phyloP scores from a whole-genome alignment of 371 early-diverging fungal species.

The Syncephalis fuscata region DNA sequence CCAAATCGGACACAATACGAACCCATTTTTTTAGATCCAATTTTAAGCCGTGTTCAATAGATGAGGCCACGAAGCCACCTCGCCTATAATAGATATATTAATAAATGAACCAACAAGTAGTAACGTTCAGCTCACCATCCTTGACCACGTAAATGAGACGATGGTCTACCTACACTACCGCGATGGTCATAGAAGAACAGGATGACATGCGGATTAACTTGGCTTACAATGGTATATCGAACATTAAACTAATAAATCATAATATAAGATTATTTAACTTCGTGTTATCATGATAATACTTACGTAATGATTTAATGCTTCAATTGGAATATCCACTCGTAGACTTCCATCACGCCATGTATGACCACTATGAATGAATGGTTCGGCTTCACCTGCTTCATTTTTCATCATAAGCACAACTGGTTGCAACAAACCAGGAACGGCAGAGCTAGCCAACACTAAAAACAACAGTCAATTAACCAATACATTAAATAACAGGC shows the following conservation, averaged over 20 bases:
- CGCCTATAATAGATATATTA: slow-evolving; percentile 25
- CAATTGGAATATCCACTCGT: slow-evolving; percentile 21
- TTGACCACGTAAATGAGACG: slow-evolving; percentile 31
- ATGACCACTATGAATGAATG: slow-evolving; percentile 56
- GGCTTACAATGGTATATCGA: slow-evolving; percentile 68
- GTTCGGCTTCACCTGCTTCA: slow-evolving; percentile 36
- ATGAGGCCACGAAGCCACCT: slow-evolving; percentile 73
- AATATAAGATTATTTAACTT: slow-evolving; percentile 12
- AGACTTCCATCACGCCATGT: slow-evolving; percentile 81
- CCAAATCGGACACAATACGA: slow-evolving; percentile 54
- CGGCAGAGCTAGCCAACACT: slow-evolving; percentile 54
- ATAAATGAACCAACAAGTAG: background rate
- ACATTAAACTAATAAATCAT: slow-evolving; percentile 69
- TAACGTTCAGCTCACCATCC: slow-evolving; percentile 22
- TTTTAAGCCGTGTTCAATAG: slow-evolving; percentile 59
- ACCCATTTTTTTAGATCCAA: slow-evolving; percentile 81
- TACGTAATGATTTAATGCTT: slow-evolving; percentile 2
- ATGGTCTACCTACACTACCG: slow-evolving; percentile 59
- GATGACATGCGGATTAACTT: slow-evolving; percentile 83
- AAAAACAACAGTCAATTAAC: background rate
- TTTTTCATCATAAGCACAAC: slow-evolving; percentile 66
- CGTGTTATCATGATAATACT: background rate
- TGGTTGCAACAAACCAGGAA: slow-evolving; percentile 66
- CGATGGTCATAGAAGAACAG: slow-evolving; percentile 65
- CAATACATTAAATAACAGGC: background rate